phyloP scores from a whole-genome alignment of 2,329 filamentous ascomycete genomes.

The Penicillium sp. region DNA sequence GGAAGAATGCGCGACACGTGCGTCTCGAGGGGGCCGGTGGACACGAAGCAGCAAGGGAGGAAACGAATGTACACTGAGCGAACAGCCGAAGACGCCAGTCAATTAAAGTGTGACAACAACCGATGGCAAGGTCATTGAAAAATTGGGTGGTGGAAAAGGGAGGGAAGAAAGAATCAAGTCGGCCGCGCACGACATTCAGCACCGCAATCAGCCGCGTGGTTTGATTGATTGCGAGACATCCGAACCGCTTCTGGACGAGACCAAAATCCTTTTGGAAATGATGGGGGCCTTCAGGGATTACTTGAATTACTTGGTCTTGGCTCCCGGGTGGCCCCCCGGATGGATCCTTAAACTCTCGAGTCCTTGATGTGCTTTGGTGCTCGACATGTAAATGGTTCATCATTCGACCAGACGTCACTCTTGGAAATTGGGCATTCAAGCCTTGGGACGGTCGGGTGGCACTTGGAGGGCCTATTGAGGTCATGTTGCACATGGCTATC shows the following conservation, averaged over 20 bases:
- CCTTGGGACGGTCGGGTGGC: too few species aligned
- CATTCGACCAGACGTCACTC: too few species aligned
- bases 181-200: conserved; percentile 19
- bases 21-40: not conserved
- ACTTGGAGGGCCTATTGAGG: too few species aligned
- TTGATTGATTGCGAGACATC: conserved; percentile 15
- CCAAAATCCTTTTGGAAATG: not conserved
- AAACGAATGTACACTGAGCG: not conserved
- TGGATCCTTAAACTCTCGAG: too few species aligned
- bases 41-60: not conserved
- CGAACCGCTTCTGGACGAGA: conserved; percentile 7
- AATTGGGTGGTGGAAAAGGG: not conserved
- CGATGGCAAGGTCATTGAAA: not conserved
- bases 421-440: too few species aligned
- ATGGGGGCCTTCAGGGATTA: not conserved
- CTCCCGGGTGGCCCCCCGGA: too few species aligned
- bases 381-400: too few species aligned
- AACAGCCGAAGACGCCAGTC: too few species aligned
- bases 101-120: not conserved
- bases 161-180: not conserved
- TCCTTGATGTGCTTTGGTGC: too few species aligned
- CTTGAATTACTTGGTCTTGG: not conserved
- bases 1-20: conserved; percentile 2
- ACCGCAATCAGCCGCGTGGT: conserved; percentile 20
- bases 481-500: too few species aligned